Conservation (phyloP, 140 eudicot genomes). For the Cichorium intybus region DNA sequence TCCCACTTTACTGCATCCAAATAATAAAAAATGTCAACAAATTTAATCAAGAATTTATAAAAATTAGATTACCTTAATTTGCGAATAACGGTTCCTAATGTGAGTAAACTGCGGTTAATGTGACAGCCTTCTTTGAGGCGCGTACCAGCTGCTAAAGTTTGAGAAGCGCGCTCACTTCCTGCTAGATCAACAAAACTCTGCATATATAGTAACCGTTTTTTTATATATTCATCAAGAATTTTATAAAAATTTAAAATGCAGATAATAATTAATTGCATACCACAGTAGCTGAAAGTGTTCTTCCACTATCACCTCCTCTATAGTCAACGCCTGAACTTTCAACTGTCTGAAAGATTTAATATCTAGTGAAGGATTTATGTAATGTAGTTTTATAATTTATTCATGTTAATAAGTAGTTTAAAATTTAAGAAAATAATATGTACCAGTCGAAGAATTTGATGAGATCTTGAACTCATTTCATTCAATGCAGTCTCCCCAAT, state of each 20-base stretch:
- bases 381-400: not conserved
- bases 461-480: conserved; percentile 90
- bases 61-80: conserved; percentile 43
- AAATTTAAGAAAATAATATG: conserved; percentile 1
- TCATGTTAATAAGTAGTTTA: not conserved
- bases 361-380: not conserved
- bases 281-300: conserved; percentile 80
- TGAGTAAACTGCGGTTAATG: conserved; percentile 50
- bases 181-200: conserved; percentile 64
- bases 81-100: conserved; percentile 57
- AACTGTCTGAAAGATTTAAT: conserved; percentile 46
- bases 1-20: conserved; percentile 59
- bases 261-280: too few species aligned
- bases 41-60: not conserved
- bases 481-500: conserved; percentile 85
- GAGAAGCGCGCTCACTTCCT: conserved; percentile 64
- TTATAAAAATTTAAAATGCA: too few species aligned
- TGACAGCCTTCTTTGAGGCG: conserved; percentile 61
- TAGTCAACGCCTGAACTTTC: conserved; percentile 62
- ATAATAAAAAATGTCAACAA: not conserved
- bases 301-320: conserved; percentile 49
- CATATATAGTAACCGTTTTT: conserved; percentile 17
- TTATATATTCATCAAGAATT: not conserved
- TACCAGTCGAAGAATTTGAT: conserved; percentile 88
- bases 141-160: conserved; percentile 52